Evolutionary conservation across 1,139 yeast species (phyloP), one percentile per base, ranked within the genome.

Genomic region (Taphrina flavorubra): DNA sequence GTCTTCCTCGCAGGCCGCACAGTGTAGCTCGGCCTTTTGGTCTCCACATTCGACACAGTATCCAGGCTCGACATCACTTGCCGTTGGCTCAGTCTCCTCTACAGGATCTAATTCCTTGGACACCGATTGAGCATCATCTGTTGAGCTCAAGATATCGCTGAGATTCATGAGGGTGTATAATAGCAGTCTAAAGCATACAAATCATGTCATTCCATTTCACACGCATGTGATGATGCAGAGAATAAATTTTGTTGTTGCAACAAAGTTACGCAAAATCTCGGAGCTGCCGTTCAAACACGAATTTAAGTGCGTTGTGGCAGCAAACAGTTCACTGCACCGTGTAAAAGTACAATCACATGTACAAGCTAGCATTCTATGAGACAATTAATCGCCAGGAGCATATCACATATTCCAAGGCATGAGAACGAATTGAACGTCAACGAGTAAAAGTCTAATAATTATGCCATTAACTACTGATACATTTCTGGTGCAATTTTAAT

Each of bases 21-120:
- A 88, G 42, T 79, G 76, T 11, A 86, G 77, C 72, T 86, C 89
- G 5, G 84, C 79, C 36, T 88, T 87, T 85, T 86, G 89, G 74
- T 88, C 90, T 44, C 84, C 84, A 76, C 92, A 88, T 36, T 65
- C 63, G 34, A 58, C 57, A 40, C 63, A 57, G 36, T 49, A 39
- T 18, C 63, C 63, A 18, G 61, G 63, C 40, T 34, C 63, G 18
- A 65, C 34, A 1, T 20, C 68, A 2, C 60, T 6, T 31, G 47
- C 16, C 1, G 6, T 42, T 36, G 36, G 47, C 42, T 36, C 68
- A 31, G 14, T 36, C n/a, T 46, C 67, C 37, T 31, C 67, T 13
- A 31, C 37, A 5, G 49, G 8, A 3, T 42, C 55, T 6, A 16
- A 20, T 13, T 31, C 59, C 4, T 46, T 34, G 5, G 62, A 1